Evolutionary conservation across 2,329 filamentous ascomycete species (phyloP).

Genomic region (Dactylellina parvicollis): DNA sequence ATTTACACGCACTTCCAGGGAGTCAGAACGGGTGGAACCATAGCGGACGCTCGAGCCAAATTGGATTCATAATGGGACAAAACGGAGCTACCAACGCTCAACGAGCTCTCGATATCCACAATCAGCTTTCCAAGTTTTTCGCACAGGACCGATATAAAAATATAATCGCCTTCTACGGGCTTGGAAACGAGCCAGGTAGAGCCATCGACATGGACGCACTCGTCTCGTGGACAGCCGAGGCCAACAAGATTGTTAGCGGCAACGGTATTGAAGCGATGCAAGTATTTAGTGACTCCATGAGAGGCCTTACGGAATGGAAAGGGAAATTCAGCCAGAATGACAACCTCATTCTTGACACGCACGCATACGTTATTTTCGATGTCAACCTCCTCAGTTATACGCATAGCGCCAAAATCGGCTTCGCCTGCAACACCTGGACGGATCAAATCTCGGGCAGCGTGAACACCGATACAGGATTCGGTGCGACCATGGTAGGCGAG

Average conservation of each 20-base stretch:
- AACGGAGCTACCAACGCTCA: constrained; percentile 67
- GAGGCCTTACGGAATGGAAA: constrained; percentile 90
- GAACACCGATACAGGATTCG: constrained; percentile 80
- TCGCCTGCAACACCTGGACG: constrained; percentile 90
- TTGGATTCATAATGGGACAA: constrained; percentile 88
- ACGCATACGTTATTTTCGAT: constrained; percentile 99
- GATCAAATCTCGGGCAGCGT: constrained; percentile 78
- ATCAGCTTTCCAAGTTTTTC: constrained; percentile 91
- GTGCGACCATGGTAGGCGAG: constrained; percentile 92
- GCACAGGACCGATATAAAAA: constrained; percentile 92
- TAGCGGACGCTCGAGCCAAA: constrained; percentile 80
- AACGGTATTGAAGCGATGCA: constrained; percentile 77
- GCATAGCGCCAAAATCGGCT: constrained; percentile 83
- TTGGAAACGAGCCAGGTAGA: constrained; percentile 95
- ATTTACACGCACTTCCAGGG: constrained; percentile 87
- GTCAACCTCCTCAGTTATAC: constrained; percentile 80
- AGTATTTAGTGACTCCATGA: constrained; percentile 93
- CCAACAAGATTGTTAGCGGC: constrained; percentile 75
- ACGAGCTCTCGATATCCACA: constrained; percentile 80
- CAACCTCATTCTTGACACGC: constrained; percentile 89
- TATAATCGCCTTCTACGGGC: constrained; percentile 88
- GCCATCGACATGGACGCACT: constrained; percentile 73
- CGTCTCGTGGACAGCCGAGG: constrained; percentile 79
- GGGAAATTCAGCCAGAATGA: constrained; percentile 77
- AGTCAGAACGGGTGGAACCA: constrained; percentile 99